Base-by-base conservation (phyloP, 164 flowering plant species). In the Nymphaea thermarum region DNA sequence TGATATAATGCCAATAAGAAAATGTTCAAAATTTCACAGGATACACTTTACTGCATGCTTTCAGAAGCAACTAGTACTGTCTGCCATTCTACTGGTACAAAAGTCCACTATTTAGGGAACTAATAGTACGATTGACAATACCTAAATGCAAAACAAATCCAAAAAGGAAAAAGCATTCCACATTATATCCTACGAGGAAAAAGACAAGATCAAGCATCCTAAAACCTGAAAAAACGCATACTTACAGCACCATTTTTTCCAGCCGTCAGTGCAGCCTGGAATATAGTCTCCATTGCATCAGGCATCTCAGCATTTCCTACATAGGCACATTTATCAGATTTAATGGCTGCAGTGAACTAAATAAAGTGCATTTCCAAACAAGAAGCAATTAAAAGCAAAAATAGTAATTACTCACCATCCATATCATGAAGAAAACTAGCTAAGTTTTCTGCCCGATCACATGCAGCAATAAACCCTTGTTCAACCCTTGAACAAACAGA, bases 221-320 rank as follows among this genome's bases (percentile, higher is more conserved):
- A 61, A 61, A 61, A 61, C 8, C 64, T 17, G 6, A 11, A 61
- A 36, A 61, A n/a, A 6, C 3, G n/a, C 11, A 17, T n/a, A 77
- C 87, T 79, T 70, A 84, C 87, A 67, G 79, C 85, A 41, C 85
- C 87, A 41, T 44, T 71, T 67, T 4, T 82, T 45, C 85, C 87
- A 55, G 74, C 59, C 4, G 66, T 66, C 4, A 82, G 78, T 14
- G 85, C 85, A 60, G 80, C 65, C 67, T 74, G 77, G 70, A 63
- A 84, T 70, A 82, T 74, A 42, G 79, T 75, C 63, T 82, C 80
- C 78, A 84, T 81, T 43, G 84, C 82, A 75, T 84, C 83, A 11
- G 87, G 87, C 84, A 84, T 79, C 75, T 80, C 78, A 16, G 74
- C 72, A 65, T 68, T 44, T 68, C 77, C 87, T 84, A 78, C 62